Evolutionary conservation across 2,329 filamentous ascomycete species (phyloP).

Genomic region (Colletotrichum sp.): DNA sequence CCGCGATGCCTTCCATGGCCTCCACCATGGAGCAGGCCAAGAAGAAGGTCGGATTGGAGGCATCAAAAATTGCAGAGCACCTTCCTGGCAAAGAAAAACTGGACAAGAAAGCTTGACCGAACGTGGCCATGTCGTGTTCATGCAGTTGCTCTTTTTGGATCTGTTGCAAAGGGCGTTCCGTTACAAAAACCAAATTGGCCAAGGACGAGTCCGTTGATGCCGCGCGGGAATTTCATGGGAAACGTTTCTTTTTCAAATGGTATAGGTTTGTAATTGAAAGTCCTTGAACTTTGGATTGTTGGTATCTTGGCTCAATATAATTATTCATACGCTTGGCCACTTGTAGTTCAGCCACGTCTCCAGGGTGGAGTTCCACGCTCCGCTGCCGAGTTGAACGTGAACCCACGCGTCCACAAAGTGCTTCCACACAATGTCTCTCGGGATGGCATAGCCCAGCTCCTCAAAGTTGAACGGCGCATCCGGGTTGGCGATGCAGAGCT

Average conservation of each 20-base stretch:
- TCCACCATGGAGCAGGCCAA: not conserved
- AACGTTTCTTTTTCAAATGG: not conserved
- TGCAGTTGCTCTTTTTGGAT: not conserved
- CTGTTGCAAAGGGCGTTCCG: not conserved
- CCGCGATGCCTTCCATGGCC: not conserved
- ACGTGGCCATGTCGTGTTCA: not conserved
- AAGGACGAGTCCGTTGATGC: not conserved
- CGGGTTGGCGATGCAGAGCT: conserved; percentile 14
- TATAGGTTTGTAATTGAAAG: not conserved
- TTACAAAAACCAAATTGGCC: not conserved
- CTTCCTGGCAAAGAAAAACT: not conserved
- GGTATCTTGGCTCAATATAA: not conserved
- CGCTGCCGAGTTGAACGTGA: conserved; percentile 14
- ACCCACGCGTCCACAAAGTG: conserved; percentile 21
- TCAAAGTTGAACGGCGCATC: conserved; percentile 19
- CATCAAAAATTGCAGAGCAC: not conserved
- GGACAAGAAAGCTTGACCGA: not conserved
- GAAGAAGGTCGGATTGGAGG: not conserved
- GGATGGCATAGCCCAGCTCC: conserved; percentile 14
- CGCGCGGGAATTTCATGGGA: not conserved
- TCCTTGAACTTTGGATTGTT: rapidly evolving
- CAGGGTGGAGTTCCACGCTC: conserved; percentile 13
- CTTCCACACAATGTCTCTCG: conserved; percentile 15
- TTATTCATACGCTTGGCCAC: conserved; percentile 4
- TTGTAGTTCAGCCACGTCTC: conserved; percentile 20